A percentile compares a stretch with the other conserved stretches of the same genome.
These are phyloP conservation scores for Hypomyces rosellus DNA, from an alignment of 2,329 filamentous ascomycete species.

Conservation along the genomic window DNA sequence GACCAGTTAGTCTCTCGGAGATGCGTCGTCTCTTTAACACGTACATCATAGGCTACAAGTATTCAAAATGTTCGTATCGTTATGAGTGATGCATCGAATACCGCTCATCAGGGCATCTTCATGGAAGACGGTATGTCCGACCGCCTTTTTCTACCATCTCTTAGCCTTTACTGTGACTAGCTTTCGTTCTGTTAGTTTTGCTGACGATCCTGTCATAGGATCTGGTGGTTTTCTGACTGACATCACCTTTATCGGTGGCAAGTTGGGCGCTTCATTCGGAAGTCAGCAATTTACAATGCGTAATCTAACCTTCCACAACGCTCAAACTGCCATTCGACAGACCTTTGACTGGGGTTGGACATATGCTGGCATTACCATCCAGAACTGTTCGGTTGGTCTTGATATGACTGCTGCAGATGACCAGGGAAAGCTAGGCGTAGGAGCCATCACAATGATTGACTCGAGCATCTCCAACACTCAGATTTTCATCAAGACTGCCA, in stretches of 20 bases:
- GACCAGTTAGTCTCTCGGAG: no score
- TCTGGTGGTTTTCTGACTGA: conserved; percentile 64
- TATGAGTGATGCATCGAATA: background rate
- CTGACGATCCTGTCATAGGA: conserved; percentile 25
- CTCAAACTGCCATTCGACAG: conserved; percentile 61
- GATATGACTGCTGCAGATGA: conserved; percentile 47
- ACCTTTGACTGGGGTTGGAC: conserved; percentile 75
- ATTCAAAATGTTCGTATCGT: conserved; percentile 26
- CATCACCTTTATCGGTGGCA: conserved; percentile 64
- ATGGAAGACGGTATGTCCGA: conserved; percentile 41
- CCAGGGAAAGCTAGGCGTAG: no score
- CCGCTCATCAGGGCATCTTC: conserved; percentile 49
- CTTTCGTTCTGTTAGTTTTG: no score
- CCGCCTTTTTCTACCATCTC: no score
- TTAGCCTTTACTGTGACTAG: no score
- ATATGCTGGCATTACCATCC: conserved; percentile 59
- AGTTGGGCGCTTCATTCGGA: conserved; percentile 50
- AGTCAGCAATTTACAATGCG: conserved; percentile 69
- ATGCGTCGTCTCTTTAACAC: no score
- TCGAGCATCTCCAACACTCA: conserved; percentile 61
- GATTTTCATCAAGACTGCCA: conserved; percentile 56
- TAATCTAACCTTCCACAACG: conserved; percentile 59
- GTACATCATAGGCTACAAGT: background rate
- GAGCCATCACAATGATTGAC: conserved; percentile 64
- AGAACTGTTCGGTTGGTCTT: conserved; percentile 58